phyloP scores from a whole-genome alignment of 2,329 filamentous ascomycete genomes.

The Aciculosporium take region DNA sequence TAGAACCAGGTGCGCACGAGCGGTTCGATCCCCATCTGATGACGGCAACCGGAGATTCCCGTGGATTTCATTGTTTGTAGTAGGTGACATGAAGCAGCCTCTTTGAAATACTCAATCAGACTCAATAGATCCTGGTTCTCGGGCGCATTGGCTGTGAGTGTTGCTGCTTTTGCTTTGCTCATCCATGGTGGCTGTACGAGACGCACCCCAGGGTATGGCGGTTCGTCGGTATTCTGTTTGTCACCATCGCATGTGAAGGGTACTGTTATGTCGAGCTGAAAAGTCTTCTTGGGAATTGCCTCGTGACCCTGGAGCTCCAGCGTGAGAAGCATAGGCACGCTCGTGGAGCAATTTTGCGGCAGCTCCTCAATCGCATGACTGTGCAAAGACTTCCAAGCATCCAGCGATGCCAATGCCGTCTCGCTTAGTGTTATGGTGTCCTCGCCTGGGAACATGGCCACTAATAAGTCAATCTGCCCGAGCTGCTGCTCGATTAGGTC shows the following conservation, averaged over 20 bases:
- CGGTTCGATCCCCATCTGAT: not conserved
- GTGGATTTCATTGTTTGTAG: not conserved
- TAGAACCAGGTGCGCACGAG: slow-evolving; percentile 47
- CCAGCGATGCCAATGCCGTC: slow-evolving; percentile 3
- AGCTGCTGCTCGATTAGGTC: slow-evolving; percentile 34
- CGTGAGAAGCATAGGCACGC: slow-evolving; percentile 14
- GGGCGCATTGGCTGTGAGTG: slow-evolving; percentile 25
- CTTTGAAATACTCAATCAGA: slow-evolving; percentile 29
- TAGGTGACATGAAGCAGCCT: slow-evolving; percentile 15
- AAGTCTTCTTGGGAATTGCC: slow-evolving; percentile 1
- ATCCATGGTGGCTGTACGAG: slow-evolving; percentile 33
- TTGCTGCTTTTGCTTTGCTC: slow-evolving; percentile 30
- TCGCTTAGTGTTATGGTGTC: slow-evolving; percentile 18
- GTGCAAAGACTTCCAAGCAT: slow-evolving; percentile 7
- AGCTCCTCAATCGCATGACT: slow-evolving; percentile 13
- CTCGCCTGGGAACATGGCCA: slow-evolving; percentile 34
- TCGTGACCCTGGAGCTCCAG: slow-evolving; percentile 9
- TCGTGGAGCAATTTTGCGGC: slow-evolving; percentile 2
- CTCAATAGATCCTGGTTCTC: slow-evolving; percentile 27
- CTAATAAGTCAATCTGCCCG: slow-evolving; percentile 34
- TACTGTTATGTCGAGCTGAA: slow-evolving; percentile 22
- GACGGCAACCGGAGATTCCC: too few species aligned
- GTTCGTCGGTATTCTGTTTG: slow-evolving; percentile 2
- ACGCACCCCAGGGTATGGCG: slow-evolving; percentile 26
- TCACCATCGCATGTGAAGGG: slow-evolving; percentile 14